A percentile compares a stretch with the other conserved stretches of the same genome.
Evolutionary conservation across 257 asterid genomes (phyloP).

Genomic region (Nyctanthes arbortristis): DNA sequence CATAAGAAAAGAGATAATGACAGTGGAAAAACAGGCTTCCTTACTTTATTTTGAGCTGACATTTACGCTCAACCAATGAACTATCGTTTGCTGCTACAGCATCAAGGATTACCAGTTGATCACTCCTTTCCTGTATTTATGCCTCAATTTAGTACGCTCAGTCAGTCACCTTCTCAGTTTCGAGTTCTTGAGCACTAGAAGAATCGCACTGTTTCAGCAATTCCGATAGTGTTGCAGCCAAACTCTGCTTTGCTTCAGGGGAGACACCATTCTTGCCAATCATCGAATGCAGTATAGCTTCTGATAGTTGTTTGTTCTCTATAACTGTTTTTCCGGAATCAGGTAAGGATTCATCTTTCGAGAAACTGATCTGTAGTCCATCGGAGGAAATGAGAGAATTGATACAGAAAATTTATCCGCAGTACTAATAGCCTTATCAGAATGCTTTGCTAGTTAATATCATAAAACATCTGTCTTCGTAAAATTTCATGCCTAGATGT

Average conservation of each 20-base stretch:
- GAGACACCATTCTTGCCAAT: conserved; percentile 86
- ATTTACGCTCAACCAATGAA: not conserved
- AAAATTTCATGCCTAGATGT: too few species aligned
- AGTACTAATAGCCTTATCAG: too few species aligned
- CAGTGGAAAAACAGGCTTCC: too few species aligned
- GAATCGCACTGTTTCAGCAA: conserved; percentile 35
- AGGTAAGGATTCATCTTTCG: conserved; percentile 55
- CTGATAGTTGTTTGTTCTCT: conserved; percentile 66
- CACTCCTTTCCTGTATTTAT: not conserved
- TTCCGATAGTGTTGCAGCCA: conserved; percentile 56
- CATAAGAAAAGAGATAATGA: too few species aligned
- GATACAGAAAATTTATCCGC: too few species aligned
- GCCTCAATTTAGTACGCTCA: too few species aligned
- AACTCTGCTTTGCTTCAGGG: conserved; percentile 64
- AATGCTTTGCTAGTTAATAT: too few species aligned
- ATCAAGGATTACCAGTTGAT: not conserved
- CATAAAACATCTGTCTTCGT: too few species aligned
- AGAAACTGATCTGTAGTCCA: conserved; percentile 63
- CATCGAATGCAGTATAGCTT: conserved; percentile 75
- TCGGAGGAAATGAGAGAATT: not conserved
- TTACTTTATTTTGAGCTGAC: not conserved
- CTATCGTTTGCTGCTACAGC: not conserved
- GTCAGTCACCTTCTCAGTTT: not conserved
- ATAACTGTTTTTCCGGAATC: conserved; percentile 45
- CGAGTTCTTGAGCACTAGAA: not conserved